These are phyloP conservation scores for Chrysochromulina tobinii DNA, from an alignment of 78 protist genomes.

Conservation along the genomic window DNA sequence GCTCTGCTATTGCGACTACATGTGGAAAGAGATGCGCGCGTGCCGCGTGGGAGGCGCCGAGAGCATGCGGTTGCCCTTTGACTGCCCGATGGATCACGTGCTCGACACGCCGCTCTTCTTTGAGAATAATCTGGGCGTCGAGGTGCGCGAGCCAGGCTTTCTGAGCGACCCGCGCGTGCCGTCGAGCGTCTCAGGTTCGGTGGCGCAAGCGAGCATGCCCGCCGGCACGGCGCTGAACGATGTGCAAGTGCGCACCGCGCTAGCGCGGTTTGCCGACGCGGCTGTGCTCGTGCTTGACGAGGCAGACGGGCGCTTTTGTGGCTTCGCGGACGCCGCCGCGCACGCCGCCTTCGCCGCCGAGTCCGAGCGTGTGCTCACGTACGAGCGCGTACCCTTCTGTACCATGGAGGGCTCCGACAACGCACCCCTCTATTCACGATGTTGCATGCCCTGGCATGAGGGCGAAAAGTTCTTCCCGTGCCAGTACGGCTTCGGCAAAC, in stretches of 20 bases:
- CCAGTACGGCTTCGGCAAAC: neutral
- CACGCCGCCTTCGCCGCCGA: neutral
- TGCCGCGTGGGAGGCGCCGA: slow-evolving; percentile 12
- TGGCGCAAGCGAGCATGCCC: neutral
- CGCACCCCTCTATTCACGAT: neutral
- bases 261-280: neutral
- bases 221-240: neutral
- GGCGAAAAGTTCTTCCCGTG: slow-evolving; percentile 23
- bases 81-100: slow-evolving; percentile 29
- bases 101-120: slow-evolving; percentile 6
- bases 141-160: neutral
- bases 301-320: neutral
- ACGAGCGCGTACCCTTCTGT: neutral
- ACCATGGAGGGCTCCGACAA: slow-evolving; percentile 13
- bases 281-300: neutral
- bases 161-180: neutral
- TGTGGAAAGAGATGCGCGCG: neutral
- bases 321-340: neutral
- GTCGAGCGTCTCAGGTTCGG: no score
- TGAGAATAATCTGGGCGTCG: neutral
- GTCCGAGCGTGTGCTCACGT: neutral
- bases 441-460: neutral
- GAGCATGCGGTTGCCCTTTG: slow-evolving; percentile 10
- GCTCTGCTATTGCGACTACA: slow-evolving; percentile 18
- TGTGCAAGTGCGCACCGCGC: neutral